Evolutionary conservation across 352 stramenopile species (phyloP), one percentile per base, ranked within the genome.

Genomic region (Aphanomyces euteiches): DNA sequence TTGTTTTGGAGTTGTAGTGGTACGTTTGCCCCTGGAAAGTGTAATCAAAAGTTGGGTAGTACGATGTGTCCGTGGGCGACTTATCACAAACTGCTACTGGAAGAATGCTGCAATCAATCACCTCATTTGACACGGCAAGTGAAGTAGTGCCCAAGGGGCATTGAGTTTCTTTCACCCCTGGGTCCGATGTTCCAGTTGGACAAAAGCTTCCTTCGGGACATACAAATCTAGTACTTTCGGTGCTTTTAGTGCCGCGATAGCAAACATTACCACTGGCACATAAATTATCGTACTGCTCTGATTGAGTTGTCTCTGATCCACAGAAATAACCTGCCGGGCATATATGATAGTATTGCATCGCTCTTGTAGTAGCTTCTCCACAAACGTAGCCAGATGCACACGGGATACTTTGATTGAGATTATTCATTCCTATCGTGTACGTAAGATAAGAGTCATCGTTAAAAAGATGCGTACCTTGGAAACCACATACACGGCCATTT

Each of bases 41-140:
- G 70, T 95, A 96, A 5, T 40, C 75, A 41, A 94, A 94, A 60
- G 80, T 78, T 0, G 84, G 82, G 65, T 95, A 95, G 69, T 95
- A 96, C 61, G 84, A 82, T n/a, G 82, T 87, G 21, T 61, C 54
- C 0, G 77, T 81, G 0, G 79, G 50, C 10, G 81, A 72, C 75
- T 98, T 98, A 81, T 99, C 96, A 64, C 96, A 99, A 47, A 98
- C 91, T 4, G 92, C 79, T 36, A 98, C 90, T 1, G 80, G 54
- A 7, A 87, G 82, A 47, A 98, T 92, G 28, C 69, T 81, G 73
- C 97, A 99, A 71, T 96, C 85, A 13, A 88, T 56, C 17, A 99
- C 72, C 38, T 90, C 75, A 36, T 90, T 80, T 12, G 93, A 77
- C 1, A 92, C 96, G 36, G 83, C 74, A 5, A 71, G 74, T 7